Evolutionary conservation across 1,284 basidiomycete species (phyloP).

Genomic region (Cronartium quercuum): DNA sequence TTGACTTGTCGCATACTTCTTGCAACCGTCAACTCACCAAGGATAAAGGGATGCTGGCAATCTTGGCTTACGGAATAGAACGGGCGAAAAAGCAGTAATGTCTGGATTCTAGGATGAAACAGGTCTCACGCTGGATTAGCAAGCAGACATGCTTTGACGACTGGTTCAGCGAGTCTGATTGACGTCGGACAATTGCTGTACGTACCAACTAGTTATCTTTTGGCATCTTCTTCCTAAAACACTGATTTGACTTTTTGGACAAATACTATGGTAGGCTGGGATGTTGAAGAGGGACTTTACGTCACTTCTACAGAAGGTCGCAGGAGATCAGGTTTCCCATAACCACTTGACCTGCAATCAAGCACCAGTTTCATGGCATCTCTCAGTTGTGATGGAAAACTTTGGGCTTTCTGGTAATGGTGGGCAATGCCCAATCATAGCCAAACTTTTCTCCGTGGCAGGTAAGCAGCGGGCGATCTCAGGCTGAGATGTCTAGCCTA

Average conservation of each 20-base stretch:
- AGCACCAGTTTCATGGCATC: neutral
- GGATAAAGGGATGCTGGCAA: neutral
- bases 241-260: neutral
- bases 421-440: neutral
- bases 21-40: neutral
- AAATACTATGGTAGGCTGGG: neutral
- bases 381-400: neutral
- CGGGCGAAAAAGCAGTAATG: neutral
- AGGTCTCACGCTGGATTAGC: neutral
- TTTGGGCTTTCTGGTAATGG: neutral
- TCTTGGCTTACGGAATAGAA: neutral
- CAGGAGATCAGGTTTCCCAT: neutral
- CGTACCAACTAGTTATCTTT: neutral
- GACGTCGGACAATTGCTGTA: neutral
- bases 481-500: too few species aligned
- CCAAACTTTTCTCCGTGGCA: neutral
- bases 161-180: neutral
- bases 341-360: neutral
- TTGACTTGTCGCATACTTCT: neutral
- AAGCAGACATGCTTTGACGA: neutral
- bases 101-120: neutral
- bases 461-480: neutral
- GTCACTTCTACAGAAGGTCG: neutral
- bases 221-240: neutral
- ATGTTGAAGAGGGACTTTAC: neutral